Evolutionary conservation across 1,284 basidiomycete species (phyloP), one percentile per base, ranked within the genome.

Genomic region (Malassezia caprae): DNA sequence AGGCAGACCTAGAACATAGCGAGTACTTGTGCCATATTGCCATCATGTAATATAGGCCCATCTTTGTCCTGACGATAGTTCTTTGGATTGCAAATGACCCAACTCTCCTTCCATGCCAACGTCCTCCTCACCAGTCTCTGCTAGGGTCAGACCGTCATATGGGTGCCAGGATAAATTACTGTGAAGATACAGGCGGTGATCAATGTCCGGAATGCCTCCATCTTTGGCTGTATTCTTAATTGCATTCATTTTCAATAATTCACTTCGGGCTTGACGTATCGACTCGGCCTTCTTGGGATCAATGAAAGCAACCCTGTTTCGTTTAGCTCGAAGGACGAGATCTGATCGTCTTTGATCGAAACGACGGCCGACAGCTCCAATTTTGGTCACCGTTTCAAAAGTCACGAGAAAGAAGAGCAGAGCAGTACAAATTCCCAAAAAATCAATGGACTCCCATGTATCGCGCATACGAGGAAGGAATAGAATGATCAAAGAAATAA

Each of bases 81-180:
- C 60, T 56, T 63, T 67, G 27, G 63, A 56, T 51, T 74, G 60
- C 30, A 74, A 42, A 34, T 65, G 63, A 1, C 72, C 72, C 5
- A 73, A 58, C 51, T 72, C 69, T 15, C 57, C 56, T 53, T 74
- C 72, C 42, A 69, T 63, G 0, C 72, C 72, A 0, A 75, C 72
- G 45, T 75, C 72, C 52, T 72, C 69, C 31, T 74, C 69, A 10
- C 72, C 71, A 11, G 39, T 49, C 54, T 73, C 72, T 1, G 57
- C 68, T 7, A 64, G 49, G 0, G 68, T 69, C n/a, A 74, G 59
- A 21, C 73, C 72, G 13, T 65, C 64, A 44, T 65, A 69, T 13
- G 66, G 64, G 53, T 73, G 69, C 68, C 69, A 72, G 28, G 59
- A 51, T 2, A 51, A n/a, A 7, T 31, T 35, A 8, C 27, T 40